A percentile compares a stretch with the other conserved stretches of the same genome.
Conservation (phyloP, 2,329 filamentous ascomycete species). For the Neurospora sp. region DNA sequence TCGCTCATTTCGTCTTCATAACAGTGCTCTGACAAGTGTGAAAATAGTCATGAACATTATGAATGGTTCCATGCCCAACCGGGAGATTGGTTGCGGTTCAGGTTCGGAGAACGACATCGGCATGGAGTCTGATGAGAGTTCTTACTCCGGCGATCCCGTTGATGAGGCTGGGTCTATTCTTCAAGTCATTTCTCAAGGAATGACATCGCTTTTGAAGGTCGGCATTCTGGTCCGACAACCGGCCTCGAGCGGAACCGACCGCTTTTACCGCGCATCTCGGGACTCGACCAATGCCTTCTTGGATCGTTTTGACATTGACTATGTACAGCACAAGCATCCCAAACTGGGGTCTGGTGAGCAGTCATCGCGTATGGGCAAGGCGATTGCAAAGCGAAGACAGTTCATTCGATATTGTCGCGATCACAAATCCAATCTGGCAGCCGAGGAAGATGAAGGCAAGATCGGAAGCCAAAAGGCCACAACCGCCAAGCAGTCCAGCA, state of each 20-base stretch:
- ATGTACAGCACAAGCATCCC: slow-evolving; percentile 13
- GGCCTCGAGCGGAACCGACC: slow-evolving; percentile 1
- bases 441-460: neutral
- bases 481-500: slow-evolving; percentile 6
- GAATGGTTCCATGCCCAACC: neutral
- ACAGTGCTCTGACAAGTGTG: slow-evolving; percentile 8
- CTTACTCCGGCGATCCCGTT: neutral
- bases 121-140: slow-evolving; percentile 4
- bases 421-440: slow-evolving; percentile 9
- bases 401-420: slow-evolving; percentile 22
- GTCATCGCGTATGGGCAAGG: slow-evolving; percentile 19
- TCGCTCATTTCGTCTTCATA: neutral
- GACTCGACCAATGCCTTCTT: neutral
- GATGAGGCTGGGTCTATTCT: slow-evolving; percentile 9
- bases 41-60: slow-evolving; percentile 1
- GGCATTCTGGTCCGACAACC: slow-evolving; percentile 7
- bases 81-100: slow-evolving; percentile 8
- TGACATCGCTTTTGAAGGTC: slow-evolving; percentile 8
- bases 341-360: slow-evolving; percentile 13
- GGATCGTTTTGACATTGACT: slow-evolving; percentile 10
- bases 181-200: slow-evolving; percentile 2
- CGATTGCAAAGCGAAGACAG: slow-evolving; percentile 22
- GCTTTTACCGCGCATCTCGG: slow-evolving; percentile 7
- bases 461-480: neutral
- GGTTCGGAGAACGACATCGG: neutral